Evolutionary conservation across 805 yeast species (phyloP), one percentile per base, ranked within the genome.

Genomic region (Isabelozyma gotoi): DNA sequence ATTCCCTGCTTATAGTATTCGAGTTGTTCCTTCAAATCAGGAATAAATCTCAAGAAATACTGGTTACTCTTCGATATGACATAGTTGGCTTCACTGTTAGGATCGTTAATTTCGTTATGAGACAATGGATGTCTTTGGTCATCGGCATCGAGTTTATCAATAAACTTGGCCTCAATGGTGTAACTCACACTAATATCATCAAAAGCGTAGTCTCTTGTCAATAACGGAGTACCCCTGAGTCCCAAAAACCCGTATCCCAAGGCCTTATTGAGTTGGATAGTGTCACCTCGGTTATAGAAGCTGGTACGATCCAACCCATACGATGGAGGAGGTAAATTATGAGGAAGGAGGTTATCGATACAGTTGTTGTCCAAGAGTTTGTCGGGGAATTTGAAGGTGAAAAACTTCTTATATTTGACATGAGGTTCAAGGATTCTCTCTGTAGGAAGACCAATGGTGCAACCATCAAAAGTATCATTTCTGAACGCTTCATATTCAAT

Each of bases 331-430:
- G 76, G 74, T 44, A 68, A 54, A 6, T 63, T 51, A 48, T 72
- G 77, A 4, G 73, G 57, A 32, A 66, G 42, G 5, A 63, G 45
- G n/a, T 61, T 51, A 50, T 78, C 77, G 21, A 73, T 66, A 52
- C 85, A 81, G 5, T 74, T 60, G 17, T 73, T 73, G 52, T 81
- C 85, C 33, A 81, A 59, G 19, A 79, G 56, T 48, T 73, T 74
- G 32, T 71, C 63, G 1, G 87, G 87, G 40, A 81, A 71, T 55
- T 73, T 79, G 59, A 81, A 81, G 34, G 78, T 75, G 58, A 81
- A 78, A 49, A 73, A 78, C 54, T 81, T 81, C 53, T 80, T 80
- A 51, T 81, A 80, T 49, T 68, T 74, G 7, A 65, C 62, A 20
- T 70, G 57, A 2, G 85, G 82, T 42, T 68, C 67, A 31, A 81